These are phyloP conservation scores for Mucor lusitanicus DNA, from an alignment of 371 early-diverging fungal species.

Conservation along the genomic window DNA sequence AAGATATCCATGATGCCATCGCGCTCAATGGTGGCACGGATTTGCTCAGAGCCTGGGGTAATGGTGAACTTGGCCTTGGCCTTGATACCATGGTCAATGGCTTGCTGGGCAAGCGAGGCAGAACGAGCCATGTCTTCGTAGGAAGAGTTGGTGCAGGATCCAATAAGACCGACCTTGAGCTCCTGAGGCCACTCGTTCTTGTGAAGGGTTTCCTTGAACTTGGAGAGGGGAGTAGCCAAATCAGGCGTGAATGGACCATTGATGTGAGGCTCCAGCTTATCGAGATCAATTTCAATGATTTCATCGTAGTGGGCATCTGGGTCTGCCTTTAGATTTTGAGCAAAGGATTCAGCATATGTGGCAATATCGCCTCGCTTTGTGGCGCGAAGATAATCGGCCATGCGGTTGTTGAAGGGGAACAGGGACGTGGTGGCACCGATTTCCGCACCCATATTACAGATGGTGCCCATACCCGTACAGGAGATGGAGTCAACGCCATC, in stretches of 20 bases:
- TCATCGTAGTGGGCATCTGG: constrained; percentile 88
- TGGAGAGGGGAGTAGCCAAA: constrained; percentile 86
- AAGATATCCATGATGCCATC: constrained; percentile 85
- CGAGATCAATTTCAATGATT: constrained; percentile 89
- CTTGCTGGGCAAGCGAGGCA: constrained; percentile 85
- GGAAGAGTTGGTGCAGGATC: constrained; percentile 95
- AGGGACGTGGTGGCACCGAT: constrained; percentile 95
- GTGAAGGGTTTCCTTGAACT: constrained; percentile 80
- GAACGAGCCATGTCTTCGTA: constrained; percentile 95
- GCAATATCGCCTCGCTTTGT: constrained; percentile 83
- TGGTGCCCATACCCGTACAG: constrained; percentile 97
- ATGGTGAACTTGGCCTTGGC: constrained; percentile 80
- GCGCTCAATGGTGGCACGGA: constrained; percentile 92
- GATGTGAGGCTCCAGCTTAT: constrained; percentile 88
- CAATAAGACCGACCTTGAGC: constrained; percentile 87
- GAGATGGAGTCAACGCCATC: constrained; percentile 89
- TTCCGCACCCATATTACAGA: constrained; percentile 98
- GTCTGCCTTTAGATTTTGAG: constrained; percentile 85
- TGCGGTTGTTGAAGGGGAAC: constrained; percentile 90
- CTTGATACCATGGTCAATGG: constrained; percentile 75
- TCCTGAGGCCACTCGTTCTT: constrained; percentile 85
- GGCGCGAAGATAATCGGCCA: constrained; percentile 84
- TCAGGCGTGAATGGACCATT: constrained; percentile 98
- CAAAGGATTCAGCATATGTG: constrained; percentile 63
- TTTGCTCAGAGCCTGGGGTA: constrained; percentile 95